A percentile compares a stretch with the other conserved stretches of the same genome.
Evolutionary conservation across 2,329 filamentous ascomycete genomes (phyloP).

Genomic region (Fusarium incarnatum): DNA sequence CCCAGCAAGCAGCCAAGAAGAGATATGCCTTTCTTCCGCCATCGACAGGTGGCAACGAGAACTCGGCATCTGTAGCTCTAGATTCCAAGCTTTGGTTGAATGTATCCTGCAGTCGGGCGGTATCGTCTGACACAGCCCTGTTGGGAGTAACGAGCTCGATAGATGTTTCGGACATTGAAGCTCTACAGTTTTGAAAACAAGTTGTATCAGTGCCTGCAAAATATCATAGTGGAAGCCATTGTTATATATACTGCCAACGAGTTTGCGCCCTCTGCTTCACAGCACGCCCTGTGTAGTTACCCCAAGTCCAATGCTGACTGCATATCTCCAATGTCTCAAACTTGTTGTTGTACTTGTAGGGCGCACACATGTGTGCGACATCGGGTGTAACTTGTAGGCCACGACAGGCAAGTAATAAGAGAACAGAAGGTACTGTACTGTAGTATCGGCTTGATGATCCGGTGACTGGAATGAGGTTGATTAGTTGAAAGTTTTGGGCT

Average conservation of each 20-base stretch:
- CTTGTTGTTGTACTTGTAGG: slow-evolving; percentile 14
- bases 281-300: not conserved
- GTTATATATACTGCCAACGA: not conserved
- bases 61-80: slow-evolving; percentile 20
- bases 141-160: not conserved
- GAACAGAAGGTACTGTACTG: not conserved
- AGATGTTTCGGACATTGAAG: slow-evolving; percentile 15
- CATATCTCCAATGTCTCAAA: not conserved
- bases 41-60: slow-evolving; percentile 51
- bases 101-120: not conserved
- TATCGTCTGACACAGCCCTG: not conserved
- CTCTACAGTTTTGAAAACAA: too few relatives aligned
- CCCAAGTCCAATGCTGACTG: not conserved
- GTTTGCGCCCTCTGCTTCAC: not conserved
- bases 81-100: slow-evolving; percentile 3
- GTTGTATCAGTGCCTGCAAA: not conserved
- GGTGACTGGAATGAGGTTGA: not conserved
- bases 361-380: slow-evolving; percentile 12
- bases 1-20: slow-evolving; percentile 44
- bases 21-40: slow-evolving; percentile 53
- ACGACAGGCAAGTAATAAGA: not conserved
- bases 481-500: slow-evolving; percentile 8
- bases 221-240: rapidly evolving
- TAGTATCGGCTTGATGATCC: slow-evolving; percentile 1
- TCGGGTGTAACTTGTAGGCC: slow-evolving; percentile 2